Percentiles rank a stretch among this genome's conserved stretches.
These are phyloP conservation scores for Claviceps humidiphila DNA, from an alignment of 2,329 filamentous ascomycete species.

Conservation along the genomic window DNA sequence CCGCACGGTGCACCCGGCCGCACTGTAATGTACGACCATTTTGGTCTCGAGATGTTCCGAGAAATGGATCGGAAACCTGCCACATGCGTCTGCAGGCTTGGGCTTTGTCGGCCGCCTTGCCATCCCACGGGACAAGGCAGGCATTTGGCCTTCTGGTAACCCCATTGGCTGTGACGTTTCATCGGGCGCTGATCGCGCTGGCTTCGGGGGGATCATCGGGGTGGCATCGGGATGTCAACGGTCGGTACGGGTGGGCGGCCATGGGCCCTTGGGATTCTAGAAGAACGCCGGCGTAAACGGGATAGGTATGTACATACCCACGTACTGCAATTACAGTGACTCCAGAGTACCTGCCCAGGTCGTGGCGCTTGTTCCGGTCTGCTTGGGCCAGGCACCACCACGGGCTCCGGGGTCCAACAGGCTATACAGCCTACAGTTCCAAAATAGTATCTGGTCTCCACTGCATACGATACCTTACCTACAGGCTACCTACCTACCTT, in stretches of 20 bases:
- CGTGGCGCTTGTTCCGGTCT: no score
- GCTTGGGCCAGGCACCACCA: no score
- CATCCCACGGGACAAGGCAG: neutral
- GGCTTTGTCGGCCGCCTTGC: neutral
- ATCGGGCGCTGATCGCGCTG: conserved; percentile 1
- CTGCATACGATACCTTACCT: no score
- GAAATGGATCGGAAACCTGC: conserved; percentile 19
- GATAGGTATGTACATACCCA: no score
- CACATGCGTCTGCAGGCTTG: conserved; percentile 1
- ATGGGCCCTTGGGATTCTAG: no score
- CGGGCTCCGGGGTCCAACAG: no score
- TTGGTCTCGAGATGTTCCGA: conserved; percentile 13
- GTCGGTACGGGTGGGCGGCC: neutral
- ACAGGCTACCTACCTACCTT: no score
- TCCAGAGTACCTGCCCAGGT: no score
- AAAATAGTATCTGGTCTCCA: neutral
- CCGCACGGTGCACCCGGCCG: neutral
- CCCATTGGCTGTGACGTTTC: neutral
- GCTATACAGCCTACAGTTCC: neutral
- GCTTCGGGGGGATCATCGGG: neutral
- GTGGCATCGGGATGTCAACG: neutral
- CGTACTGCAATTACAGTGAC: no score
- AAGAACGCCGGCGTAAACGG: no score
- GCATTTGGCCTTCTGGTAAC: neutral
- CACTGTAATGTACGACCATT: conserved; percentile 3